phyloP scores from a whole-genome alignment of 345 rosid species.

The Linum tenue region DNA sequence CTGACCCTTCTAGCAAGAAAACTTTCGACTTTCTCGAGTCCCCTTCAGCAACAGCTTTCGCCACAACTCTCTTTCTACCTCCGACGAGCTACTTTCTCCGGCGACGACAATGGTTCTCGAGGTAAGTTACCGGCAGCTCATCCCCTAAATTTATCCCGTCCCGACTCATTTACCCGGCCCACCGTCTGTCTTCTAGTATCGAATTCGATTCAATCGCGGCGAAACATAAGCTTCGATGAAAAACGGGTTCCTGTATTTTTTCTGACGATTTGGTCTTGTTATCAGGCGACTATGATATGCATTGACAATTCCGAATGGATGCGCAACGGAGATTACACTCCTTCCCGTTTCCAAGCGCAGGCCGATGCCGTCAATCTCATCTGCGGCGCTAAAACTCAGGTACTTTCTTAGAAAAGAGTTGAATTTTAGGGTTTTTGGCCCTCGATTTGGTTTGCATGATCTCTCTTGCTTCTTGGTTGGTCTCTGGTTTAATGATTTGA shows the following conservation, averaged over 20 bases:
- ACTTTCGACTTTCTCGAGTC: neutral
- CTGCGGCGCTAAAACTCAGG: constrained; percentile 70
- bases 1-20: neutral
- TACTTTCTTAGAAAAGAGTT: constrained; percentile 1
- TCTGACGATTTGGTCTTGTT: neutral
- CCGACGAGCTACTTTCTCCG: neutral
- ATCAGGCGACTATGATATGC: constrained; percentile 67
- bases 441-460: neutral
- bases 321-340: constrained; percentile 64
- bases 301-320: constrained; percentile 72
- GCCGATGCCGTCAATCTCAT: constrained; percentile 58
- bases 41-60: neutral
- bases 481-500: too few relatives aligned
- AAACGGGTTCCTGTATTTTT: neutral
- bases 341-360: constrained; percentile 55
- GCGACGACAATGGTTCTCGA: neutral
- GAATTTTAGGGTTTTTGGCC: neutral
- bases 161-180: neutral
- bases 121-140: neutral
- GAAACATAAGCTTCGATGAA: too few relatives aligned
- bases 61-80: neutral
- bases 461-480: neutral
- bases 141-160: neutral
- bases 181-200: neutral
- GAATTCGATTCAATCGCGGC: neutral